These are phyloP conservation scores for Urtica urens DNA, from an alignment of 306 rosid species.

Conservation along the genomic window DNA sequence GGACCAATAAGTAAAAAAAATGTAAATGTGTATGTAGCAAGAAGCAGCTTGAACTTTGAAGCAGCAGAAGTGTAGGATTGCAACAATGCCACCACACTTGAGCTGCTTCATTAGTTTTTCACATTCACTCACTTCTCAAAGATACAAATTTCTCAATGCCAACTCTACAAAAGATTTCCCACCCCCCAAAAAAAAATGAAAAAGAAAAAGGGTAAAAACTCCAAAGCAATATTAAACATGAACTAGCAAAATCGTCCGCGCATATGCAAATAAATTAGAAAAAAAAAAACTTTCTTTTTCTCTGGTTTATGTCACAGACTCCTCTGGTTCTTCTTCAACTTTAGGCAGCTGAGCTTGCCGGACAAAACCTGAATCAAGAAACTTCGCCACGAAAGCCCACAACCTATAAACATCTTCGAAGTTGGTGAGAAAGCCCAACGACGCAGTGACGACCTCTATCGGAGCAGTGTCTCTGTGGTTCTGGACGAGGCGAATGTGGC, in stretches of 20 bases:
- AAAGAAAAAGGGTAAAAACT: conserved; percentile 22
- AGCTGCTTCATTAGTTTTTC: not conserved
- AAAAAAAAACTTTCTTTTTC: conserved; percentile 1
- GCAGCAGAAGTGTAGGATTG: conserved; percentile 16
- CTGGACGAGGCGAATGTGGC: conserved; percentile 67
- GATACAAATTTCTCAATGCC: conserved; percentile 46
- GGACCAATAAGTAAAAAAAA: conserved; percentile 8
- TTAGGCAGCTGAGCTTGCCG: conserved; percentile 58
- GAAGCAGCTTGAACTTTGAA: too few species aligned
- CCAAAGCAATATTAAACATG: conserved; percentile 37
- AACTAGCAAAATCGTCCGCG: conserved; percentile 51
- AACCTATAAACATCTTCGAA: conserved; percentile 87
- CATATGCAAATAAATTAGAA: conserved; percentile 21
- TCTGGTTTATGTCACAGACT: conserved; percentile 39
- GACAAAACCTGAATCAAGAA: conserved; percentile 62
- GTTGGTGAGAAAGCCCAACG: conserved; percentile 74
- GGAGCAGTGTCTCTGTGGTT: conserved; percentile 45
- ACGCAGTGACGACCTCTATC: conserved; percentile 86
- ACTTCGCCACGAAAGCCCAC: conserved; percentile 87
- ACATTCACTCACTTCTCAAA: conserved; percentile 31
- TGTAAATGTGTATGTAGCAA: conserved; percentile 22
- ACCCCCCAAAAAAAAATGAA: conserved; percentile 22
- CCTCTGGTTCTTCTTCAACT: conserved; percentile 51
- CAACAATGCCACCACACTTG: conserved; percentile 22
- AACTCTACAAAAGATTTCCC: conserved; percentile 53